Evolutionary conservation across 2,329 filamentous ascomycete genomes (phyloP).

Genomic region (Colletotrichum salicis): DNA sequence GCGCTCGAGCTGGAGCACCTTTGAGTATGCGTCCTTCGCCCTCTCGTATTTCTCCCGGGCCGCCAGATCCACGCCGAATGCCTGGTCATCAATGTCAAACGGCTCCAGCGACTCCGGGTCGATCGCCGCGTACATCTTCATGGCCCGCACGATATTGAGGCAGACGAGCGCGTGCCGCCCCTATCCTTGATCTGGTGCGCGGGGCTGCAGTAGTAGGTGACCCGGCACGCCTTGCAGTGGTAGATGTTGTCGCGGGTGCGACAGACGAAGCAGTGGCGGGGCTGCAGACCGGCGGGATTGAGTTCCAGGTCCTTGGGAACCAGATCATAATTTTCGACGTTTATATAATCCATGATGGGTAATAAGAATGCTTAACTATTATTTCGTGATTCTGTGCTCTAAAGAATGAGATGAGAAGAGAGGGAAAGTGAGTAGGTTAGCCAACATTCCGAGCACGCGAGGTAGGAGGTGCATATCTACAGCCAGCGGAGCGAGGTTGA

Average conservation of each 20-base stretch:
- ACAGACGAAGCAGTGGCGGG: conserved; percentile 5
- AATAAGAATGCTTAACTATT: background rate
- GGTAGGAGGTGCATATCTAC: background rate
- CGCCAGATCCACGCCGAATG: too few relatives aligned
- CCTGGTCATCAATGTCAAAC: too few relatives aligned
- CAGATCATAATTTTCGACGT: background rate
- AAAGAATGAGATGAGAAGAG: background rate
- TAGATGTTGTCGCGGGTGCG: conserved; percentile 40
- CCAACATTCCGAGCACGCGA: background rate
- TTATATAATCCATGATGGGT: background rate
- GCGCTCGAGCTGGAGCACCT: conserved; percentile 46
- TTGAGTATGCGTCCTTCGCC: conserved; percentile 38
- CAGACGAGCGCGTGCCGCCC: conserved; percentile 53
- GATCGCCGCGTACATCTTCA: conserved; percentile 49
- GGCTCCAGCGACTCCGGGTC: background rate
- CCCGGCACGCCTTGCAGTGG: conserved; percentile 55
- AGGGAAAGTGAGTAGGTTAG: background rate
- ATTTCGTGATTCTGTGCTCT: background rate
- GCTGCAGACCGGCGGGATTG: background rate
- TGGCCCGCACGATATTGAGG: conserved; percentile 46
- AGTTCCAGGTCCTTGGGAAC: background rate
- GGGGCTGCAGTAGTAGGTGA: conserved; percentile 56
- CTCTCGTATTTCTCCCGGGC: too few relatives aligned
- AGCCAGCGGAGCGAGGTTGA: background rate
- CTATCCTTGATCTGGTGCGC: conserved; percentile 55